Evolutionary conservation across 2,329 filamentous ascomycete species (phyloP), one percentile per base, ranked within the genome.

Genomic region (Ophiostoma sp.): DNA sequence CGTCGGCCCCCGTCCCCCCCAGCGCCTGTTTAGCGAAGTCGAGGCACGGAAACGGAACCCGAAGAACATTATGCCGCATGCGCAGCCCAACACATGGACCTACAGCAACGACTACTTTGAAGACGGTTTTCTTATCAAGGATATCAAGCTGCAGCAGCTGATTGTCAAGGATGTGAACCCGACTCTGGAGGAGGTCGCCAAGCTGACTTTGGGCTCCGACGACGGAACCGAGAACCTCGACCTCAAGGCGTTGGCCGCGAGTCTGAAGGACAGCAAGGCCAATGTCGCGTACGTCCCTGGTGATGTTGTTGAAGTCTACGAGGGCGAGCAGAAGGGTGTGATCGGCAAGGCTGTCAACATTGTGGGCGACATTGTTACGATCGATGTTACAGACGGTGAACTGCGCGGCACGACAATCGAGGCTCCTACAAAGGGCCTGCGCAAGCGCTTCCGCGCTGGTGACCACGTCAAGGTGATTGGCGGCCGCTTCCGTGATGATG

Each of bases 381-480:
- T 99, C 75, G 83, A 87, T 69, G 93, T 98, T 16, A 89, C 87
- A 1, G 90, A 96, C 75, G 95, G 95, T 64, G 89, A 91, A 55
- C 82, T 98, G 41, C 83, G 81, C 66, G 94, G 93, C 9, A 91
- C 96, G 76, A 88, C 85, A 5, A 95, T 99, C 63, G 94, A 98
- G 76, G 93, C 96, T 11, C 95, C 95, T 1, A 90, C 93, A 71
- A 96, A 95, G 79, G 91, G 92, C 62, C 83, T 99, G 40, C 91
- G 95, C 69, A 99, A 99, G 79, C 87, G 92, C 42, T 99, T 99
- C 84, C 88, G 86, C 72, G 85, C 93, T 71, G 95, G 95, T 82
- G 95, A 99, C 75, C 95, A 99, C 76, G 95, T 99, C 81, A 98
- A 98, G 81, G 95, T 99, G 73, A 96, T 97, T 76, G 94, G 95